Percentiles rank a stretch among this genome's conserved stretches.
Conservation (phyloP, 108 stramenopile species). For the Cyclotella choctawhatcheeana region DNA sequence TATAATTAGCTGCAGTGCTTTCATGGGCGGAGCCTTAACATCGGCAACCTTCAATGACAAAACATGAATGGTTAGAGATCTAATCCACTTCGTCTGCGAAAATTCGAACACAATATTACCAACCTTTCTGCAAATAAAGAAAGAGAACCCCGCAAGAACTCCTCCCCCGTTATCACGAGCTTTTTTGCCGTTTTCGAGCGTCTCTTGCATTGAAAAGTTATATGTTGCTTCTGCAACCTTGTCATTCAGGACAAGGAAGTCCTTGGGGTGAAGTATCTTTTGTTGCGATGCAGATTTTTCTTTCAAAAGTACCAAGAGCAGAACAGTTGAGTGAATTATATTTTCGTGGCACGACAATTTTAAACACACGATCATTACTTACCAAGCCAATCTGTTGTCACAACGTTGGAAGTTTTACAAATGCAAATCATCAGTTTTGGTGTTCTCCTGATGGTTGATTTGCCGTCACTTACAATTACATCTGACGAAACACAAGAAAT, state of each 20-base stretch:
- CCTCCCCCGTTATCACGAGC: constrained; percentile 38
- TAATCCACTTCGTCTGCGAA: no score
- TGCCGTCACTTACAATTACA: constrained; percentile 59
- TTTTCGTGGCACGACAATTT: not conserved
- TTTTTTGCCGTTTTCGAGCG: constrained; percentile 47
- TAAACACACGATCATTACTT: not conserved
- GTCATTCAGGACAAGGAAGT: constrained; percentile 51
- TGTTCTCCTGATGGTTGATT: constrained; percentile 52
- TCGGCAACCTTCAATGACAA: no score
- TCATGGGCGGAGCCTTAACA: constrained; percentile 56
- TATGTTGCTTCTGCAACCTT: constrained; percentile 57
- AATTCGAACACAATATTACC: no score
- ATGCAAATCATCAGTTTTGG: constrained; percentile 73
- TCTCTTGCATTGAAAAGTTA: constrained; percentile 56
- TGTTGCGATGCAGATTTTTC: constrained; percentile 49
- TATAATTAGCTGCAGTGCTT: constrained; percentile 54
- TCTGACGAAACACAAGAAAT: constrained; percentile 13
- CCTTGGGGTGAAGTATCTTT: constrained; percentile 27
- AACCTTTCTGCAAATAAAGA: constrained; percentile 61
- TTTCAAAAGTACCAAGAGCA: not conserved
- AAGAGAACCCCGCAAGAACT: constrained; percentile 45
- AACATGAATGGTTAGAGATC: no score
- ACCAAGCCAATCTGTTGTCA: constrained; percentile 64
- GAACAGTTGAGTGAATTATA: not conserved
- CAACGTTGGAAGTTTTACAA: constrained; percentile 55